Conservation (phyloP, 2,329 filamentous ascomycete species). For the Didymella glomerata region DNA sequence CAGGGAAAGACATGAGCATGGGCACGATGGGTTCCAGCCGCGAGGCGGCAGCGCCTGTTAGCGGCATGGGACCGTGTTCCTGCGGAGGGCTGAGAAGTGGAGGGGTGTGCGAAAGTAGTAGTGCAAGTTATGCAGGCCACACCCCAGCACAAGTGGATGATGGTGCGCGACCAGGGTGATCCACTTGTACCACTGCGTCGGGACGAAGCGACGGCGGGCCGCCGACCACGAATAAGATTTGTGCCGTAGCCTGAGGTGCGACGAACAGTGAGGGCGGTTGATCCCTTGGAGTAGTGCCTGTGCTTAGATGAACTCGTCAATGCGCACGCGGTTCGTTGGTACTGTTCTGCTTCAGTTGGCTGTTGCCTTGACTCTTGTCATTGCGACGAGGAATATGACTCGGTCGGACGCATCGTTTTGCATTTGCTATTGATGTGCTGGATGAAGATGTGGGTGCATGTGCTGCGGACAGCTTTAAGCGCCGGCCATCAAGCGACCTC, state of each 20-base stretch:
- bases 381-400: slow-evolving; percentile 5
- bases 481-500: slow-evolving; percentile 48
- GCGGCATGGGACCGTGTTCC: slow-evolving; percentile 43
- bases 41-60: slow-evolving; percentile 49
- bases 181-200: slow-evolving; percentile 38
- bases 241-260: slow-evolving; percentile 42
- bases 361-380: slow-evolving; percentile 2
- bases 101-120: slow-evolving; percentile 28
- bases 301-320: slow-evolving; percentile 15
- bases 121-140: slow-evolving; percentile 27
- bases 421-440: slow-evolving; percentile 4
- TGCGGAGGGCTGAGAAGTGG: slow-evolving; percentile 36
- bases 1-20: slow-evolving; percentile 36
- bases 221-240: slow-evolving; percentile 44
- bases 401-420: slow-evolving; percentile 2
- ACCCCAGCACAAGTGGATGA: slow-evolving; percentile 26
- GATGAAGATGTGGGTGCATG: slow-evolving; percentile 17
- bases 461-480: slow-evolving; percentile 43
- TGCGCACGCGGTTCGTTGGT: slow-evolving; percentile 7
- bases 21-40: slow-evolving; percentile 40
- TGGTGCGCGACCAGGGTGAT: slow-evolving; percentile 36
- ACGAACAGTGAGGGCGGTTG: slow-evolving; percentile 32
- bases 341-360: background rate
- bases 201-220: slow-evolving; percentile 45
- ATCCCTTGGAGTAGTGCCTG: slow-evolving; percentile 17